Conservation (phyloP, 129 eudicot species). For the Lactuca saligna region DNA sequence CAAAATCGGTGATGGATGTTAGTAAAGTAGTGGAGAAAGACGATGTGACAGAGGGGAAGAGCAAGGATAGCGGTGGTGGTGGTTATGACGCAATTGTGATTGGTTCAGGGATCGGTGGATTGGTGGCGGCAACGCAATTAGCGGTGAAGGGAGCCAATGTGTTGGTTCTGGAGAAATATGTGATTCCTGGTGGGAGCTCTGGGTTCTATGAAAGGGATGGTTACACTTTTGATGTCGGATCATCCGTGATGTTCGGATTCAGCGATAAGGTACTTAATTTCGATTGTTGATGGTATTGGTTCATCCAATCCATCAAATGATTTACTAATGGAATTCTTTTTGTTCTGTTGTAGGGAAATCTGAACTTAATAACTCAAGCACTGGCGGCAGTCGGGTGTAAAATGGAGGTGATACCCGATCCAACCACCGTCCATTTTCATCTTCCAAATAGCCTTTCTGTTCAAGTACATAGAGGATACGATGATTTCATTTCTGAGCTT, state of each 20-base stretch:
- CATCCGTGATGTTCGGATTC: constrained; percentile 98
- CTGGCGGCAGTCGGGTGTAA: constrained; percentile 93
- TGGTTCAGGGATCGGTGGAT: constrained; percentile 98
- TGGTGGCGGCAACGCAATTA: constrained; percentile 97
- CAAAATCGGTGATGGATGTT: constrained; percentile 54
- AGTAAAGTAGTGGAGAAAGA: constrained; percentile 45
- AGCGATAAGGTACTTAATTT: constrained; percentile 75
- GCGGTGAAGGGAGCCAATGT: constrained; percentile 97
- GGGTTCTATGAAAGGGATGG: constrained; percentile 96
- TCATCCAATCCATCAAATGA: background rate
- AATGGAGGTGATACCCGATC: constrained; percentile 98
- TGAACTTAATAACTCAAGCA: constrained; percentile 92
- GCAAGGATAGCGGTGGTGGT: constrained; percentile 23
- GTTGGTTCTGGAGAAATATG: constrained; percentile 89
- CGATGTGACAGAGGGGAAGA: constrained; percentile 26
- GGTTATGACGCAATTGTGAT: constrained; percentile 90
- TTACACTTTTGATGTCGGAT: constrained; percentile 86
- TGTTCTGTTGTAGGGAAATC: constrained; percentile 60
- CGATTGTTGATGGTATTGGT: background rate
- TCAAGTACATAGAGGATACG: constrained; percentile 85
- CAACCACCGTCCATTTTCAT: constrained; percentile 92
- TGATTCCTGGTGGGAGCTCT: constrained; percentile 99
- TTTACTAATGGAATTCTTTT: constrained; percentile 8
- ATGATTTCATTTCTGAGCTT: constrained; percentile 70
- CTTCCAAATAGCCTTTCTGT: constrained; percentile 85